Percentiles rank a stretch among this genome's conserved stretches.
These are phyloP conservation scores for Pseudoperonospora humuli DNA, from an alignment of 352 stramenopile genomes.

Conservation along the genomic window DNA sequence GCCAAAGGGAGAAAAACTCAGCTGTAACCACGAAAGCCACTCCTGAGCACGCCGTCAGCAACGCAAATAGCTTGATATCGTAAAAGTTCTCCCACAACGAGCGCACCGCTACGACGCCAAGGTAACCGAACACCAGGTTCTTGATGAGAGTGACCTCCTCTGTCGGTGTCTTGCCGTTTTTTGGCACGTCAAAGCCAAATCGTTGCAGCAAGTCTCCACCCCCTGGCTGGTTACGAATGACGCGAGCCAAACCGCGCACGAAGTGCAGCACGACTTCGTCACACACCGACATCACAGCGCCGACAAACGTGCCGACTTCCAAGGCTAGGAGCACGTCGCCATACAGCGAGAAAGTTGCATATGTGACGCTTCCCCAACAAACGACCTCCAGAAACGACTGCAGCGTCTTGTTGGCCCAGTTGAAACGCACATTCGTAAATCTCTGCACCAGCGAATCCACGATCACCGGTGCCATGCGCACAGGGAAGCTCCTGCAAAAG, in stretches of 20 bases:
- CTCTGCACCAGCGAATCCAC: slow-evolving; percentile 41
- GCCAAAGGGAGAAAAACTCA: slow-evolving; percentile 75
- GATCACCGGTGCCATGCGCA: slow-evolving; percentile 45
- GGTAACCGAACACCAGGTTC: slow-evolving; percentile 68
- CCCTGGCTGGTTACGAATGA: slow-evolving; percentile 65
- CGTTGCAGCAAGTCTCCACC: slow-evolving; percentile 46
- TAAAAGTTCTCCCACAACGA: slow-evolving; percentile 60
- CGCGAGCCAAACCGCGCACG: slow-evolving; percentile 43
- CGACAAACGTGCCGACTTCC: slow-evolving; percentile 65
- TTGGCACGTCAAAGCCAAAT: slow-evolving; percentile 65
- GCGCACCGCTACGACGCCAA: slow-evolving; percentile 55
- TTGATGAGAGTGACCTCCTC: slow-evolving; percentile 70
- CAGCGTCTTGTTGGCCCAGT: slow-evolving; percentile 77
- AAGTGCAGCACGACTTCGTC: slow-evolving; percentile 72
- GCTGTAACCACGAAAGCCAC: slow-evolving; percentile 66
- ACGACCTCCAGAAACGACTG: slow-evolving; percentile 76
- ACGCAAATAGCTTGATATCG: slow-evolving; percentile 64
- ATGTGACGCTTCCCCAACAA: slow-evolving; percentile 66
- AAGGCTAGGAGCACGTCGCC: slow-evolving; percentile 49
- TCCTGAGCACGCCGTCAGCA: slow-evolving; percentile 54
- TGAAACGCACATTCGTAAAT: slow-evolving; percentile 69
- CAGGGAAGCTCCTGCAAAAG: slow-evolving; percentile 54
- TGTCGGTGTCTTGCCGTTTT: slow-evolving; percentile 56
- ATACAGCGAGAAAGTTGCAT: slow-evolving; percentile 51
- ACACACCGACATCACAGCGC: slow-evolving; percentile 73